Conservation (phyloP, 2,329 filamentous ascomycete species). For the Pyrenophora teres region DNA sequence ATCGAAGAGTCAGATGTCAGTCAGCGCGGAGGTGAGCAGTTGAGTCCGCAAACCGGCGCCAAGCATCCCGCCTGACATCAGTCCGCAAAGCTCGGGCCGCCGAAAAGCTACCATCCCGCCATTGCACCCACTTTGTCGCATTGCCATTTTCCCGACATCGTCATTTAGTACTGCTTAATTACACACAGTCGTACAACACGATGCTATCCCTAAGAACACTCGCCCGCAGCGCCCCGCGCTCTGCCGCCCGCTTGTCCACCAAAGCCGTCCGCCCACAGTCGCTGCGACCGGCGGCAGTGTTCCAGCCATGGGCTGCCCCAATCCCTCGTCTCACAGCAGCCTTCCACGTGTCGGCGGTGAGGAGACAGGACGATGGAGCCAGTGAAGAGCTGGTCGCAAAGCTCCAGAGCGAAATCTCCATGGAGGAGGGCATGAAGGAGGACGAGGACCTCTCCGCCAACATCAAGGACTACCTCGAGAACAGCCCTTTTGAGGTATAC, state of each 20-base stretch:
- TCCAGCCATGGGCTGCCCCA: conserved; percentile 41
- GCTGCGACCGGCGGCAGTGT: conserved; percentile 41
- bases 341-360: conserved; percentile 51
- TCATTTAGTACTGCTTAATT: conserved; percentile 8
- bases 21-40: conserved; percentile 10
- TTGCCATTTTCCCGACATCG: conserved; percentile 3
- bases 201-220: conserved; percentile 55
- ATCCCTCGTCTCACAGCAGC: conserved; percentile 43
- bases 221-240: conserved; percentile 52
- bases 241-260: conserved; percentile 48
- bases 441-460: conserved; percentile 73
- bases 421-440: conserved; percentile 81
- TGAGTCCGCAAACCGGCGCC: conserved; percentile 11
- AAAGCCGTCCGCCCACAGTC: conserved; percentile 46
- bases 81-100: conserved; percentile 18
- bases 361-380: conserved; percentile 46
- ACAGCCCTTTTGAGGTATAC: conserved; percentile 76
- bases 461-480: conserved; percentile 86
- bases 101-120: conserved; percentile 28
- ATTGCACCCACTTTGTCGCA: conserved; percentile 11
- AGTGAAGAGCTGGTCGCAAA: conserved; percentile 85
- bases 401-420: conserved; percentile 61
- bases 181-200: conserved; percentile 9
- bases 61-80: conserved; percentile 25
- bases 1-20: background rate